Base-by-base conservation (phyloP, 2,329 filamentous ascomycete species). In the Aspergillus transmontanensis region DNA sequence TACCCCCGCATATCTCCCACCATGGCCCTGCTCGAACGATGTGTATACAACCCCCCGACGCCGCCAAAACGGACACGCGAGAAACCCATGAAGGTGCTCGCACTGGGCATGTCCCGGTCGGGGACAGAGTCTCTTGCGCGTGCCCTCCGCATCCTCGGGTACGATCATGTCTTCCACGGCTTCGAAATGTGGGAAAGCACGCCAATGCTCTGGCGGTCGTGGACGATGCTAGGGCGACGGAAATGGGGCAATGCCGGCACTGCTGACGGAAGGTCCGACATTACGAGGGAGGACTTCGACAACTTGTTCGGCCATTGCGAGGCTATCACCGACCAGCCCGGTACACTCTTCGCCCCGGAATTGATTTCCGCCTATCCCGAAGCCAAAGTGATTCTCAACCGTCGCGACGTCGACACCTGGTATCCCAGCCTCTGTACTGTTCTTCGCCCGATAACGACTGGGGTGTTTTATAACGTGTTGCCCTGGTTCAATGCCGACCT, bases 301-400 rank as follows among this genome's bases (percentile, higher is more conserved):
- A n/a, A 30, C 4, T 36, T 66, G 2, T 28, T 68, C 4, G 64
- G 62, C 1, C 59, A 69, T 16, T 34, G 53, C 14, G 62, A 66
- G n/a, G 69, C 69, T 5, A 60, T 72, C 4, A 67, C 66, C 6
- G 69, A 73, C 53, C 50, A 63, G 6, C 69, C 68, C 1, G 57
- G 54, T 6, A 59, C 64, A 4, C 23, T 59, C 2, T 73, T 73
- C 43, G 64, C 64, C 6, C 43, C 63, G 1, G 71, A 71, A 51
- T 32, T 73, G 2, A 67, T 72, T 41, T 45, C 26, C 14, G 64
- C 69, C 0, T 73, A 73, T 46, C 71, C 71, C 0, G 65, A 69
- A 6, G 70, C 71, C 11, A 72, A 72, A 46, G 70, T 73, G 6
- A 68, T 73, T 39, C 50, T 73, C 4, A 69, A 64, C n/a, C 39